Conservation (phyloP, 2,329 filamentous ascomycete genomes). For the Fusarium nelsonii region DNA sequence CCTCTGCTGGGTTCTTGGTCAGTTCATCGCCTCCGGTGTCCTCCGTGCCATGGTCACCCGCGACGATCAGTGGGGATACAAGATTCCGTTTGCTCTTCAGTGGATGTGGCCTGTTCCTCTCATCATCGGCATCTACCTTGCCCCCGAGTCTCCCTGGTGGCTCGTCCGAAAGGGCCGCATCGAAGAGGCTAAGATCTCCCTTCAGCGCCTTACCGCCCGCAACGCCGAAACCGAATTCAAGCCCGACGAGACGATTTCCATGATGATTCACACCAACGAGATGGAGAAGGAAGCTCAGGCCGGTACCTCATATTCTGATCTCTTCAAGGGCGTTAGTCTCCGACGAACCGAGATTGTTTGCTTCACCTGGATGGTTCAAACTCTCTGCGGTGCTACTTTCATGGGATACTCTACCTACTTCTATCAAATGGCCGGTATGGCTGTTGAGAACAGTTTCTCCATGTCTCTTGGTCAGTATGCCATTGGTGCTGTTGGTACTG, state of each 20-base stretch:
- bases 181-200: conserved; percentile 55
- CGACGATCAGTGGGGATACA: conserved; percentile 58
- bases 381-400: conserved; percentile 56
- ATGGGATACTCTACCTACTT: conserved; percentile 72
- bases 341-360: conserved; percentile 61
- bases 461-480: conserved; percentile 58
- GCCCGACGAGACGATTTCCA: conserved; percentile 60
- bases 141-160: conserved; percentile 66
- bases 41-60: conserved; percentile 56
- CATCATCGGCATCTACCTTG: conserved; percentile 57
- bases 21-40: conserved; percentile 60
- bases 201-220: conserved; percentile 57
- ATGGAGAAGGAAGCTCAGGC: conserved; percentile 57
- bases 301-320: conserved; percentile 60
- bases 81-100: conserved; percentile 63
- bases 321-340: conserved; percentile 61
- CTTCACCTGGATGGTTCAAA: conserved; percentile 59
- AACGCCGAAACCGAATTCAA: conserved; percentile 53
- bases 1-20: conserved; percentile 64
- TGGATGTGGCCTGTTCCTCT: conserved; percentile 64
- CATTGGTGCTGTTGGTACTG: conserved; percentile 60
- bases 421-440: conserved; percentile 59
- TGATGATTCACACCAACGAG: conserved; percentile 66
- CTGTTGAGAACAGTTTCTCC: conserved; percentile 54
- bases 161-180: conserved; percentile 57